Conservation (phyloP, 2,329 filamentous ascomycete species). For the Aureobasidium pullulans region DNA sequence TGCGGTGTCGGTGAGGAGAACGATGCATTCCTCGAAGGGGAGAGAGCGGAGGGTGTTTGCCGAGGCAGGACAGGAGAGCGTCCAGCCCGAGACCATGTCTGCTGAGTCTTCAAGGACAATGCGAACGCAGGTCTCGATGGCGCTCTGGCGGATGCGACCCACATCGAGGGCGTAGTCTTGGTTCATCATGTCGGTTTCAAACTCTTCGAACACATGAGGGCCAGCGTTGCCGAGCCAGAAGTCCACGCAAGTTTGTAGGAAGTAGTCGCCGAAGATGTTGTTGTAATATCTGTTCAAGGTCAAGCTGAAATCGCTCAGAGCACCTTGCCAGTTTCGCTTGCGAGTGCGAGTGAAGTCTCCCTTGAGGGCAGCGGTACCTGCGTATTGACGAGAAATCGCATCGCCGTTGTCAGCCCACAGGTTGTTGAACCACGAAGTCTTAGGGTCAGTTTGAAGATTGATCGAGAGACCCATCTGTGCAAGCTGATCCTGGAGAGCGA, state of each 20-base stretch:
- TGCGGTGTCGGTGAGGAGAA: slow-evolving; percentile 77
- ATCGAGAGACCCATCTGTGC: slow-evolving; percentile 69
- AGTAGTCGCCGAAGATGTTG: slow-evolving; percentile 97
- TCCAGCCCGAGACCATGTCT: slow-evolving; percentile 85
- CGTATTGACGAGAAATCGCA: slow-evolving; percentile 90
- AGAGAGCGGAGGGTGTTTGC: slow-evolving; percentile 59
- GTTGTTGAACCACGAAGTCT: slow-evolving; percentile 88
- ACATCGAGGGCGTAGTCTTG: slow-evolving; percentile 87
- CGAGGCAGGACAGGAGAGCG: slow-evolving; percentile 66
- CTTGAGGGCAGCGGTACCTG: slow-evolving; percentile 90
- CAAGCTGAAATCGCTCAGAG: slow-evolving; percentile 81
- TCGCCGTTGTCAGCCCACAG: slow-evolving; percentile 98
- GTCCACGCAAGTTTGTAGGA: slow-evolving; percentile 90
- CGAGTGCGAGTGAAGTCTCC: slow-evolving; percentile 90
- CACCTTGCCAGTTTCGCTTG: slow-evolving; percentile 84
- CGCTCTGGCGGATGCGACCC: slow-evolving; percentile 73
- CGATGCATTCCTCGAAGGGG: slow-evolving; percentile 80
- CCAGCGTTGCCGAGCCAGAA: slow-evolving; percentile 87
- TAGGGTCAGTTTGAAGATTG: slow-evolving; percentile 65
- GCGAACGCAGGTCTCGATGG: slow-evolving; percentile 80
- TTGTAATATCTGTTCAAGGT: slow-evolving; percentile 73
- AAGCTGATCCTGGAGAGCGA: slow-evolving; percentile 73
- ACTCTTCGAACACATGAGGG: slow-evolving; percentile 81
- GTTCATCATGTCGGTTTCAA: slow-evolving; percentile 87
- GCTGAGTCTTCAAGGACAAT: slow-evolving; percentile 81